These are phyloP conservation scores for Luffa acutangula DNA, from an alignment of 306 rosid species.

Conservation along the genomic window DNA sequence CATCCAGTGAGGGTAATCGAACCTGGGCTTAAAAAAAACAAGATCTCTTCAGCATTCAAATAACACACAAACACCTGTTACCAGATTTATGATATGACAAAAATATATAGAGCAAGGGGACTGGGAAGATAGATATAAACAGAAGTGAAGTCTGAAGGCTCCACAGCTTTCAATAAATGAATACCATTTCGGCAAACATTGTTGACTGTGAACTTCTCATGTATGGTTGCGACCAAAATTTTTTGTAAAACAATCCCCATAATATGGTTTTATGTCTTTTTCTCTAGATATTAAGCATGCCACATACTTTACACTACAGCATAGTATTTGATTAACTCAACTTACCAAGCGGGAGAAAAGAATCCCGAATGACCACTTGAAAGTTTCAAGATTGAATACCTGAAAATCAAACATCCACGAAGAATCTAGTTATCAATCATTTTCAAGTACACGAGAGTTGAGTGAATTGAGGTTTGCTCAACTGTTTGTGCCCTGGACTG, in stretches of 20 bases:
- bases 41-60: not conserved
- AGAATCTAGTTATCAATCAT: not conserved
- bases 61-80: not conserved
- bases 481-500: not conserved
- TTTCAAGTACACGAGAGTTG: not conserved
- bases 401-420: constrained; percentile 29
- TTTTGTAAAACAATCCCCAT: not conserved
- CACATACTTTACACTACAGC: not conserved
- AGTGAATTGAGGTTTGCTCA: not conserved
- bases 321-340: constrained; percentile 8
- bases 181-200: not conserved
- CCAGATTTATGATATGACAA: not conserved
- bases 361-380: constrained; percentile 97
- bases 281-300: not conserved
- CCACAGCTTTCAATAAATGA: not conserved
- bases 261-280: not conserved
- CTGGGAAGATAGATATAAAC: not conserved
- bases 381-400: constrained; percentile 84
- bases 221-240: not conserved
- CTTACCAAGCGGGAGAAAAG: constrained; percentile 97
- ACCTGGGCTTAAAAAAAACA: constrained; percentile 46
- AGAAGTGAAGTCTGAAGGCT: not conserved
- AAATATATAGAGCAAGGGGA: not conserved
- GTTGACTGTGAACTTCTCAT: not conserved
- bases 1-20: constrained; percentile 81